These are phyloP conservation scores for Phaeosphaeriaceae sp. DNA, from an alignment of 2,329 filamentous ascomycete species.

Conservation along the genomic window DNA sequence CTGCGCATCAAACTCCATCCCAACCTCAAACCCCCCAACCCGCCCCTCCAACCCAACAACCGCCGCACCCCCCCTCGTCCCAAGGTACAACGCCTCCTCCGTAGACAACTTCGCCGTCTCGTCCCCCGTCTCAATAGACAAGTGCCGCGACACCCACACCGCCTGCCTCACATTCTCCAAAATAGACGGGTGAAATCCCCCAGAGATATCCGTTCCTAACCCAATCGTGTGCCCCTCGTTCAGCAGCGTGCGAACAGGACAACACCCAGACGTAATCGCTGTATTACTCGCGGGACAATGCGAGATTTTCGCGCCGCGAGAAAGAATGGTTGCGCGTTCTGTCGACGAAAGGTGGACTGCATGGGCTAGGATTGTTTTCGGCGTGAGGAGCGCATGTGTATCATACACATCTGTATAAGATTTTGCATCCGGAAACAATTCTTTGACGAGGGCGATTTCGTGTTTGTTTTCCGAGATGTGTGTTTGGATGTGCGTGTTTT, in stretches of 20 bases:
- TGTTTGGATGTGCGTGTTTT: constrained; percentile 77
- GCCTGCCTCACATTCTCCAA: constrained; percentile 85
- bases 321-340: constrained; percentile 70
- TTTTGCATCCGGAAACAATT: constrained; percentile 68
- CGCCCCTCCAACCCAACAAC: constrained; percentile 75
- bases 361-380: constrained; percentile 83
- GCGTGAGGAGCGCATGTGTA: constrained; percentile 68
- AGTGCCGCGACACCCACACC: constrained; percentile 75
- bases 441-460: constrained; percentile 74
- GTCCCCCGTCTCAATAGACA: constrained; percentile 59
- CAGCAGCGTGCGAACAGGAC: constrained; percentile 75
- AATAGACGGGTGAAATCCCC: constrained; percentile 82
- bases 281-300: constrained; percentile 92
- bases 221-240: constrained; percentile 79
- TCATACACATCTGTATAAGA: constrained; percentile 85
- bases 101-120: constrained; percentile 72
- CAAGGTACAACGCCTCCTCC: constrained; percentile 85
- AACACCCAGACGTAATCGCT: constrained; percentile 78
- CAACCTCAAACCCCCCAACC: constrained; percentile 82
- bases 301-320: constrained; percentile 69
- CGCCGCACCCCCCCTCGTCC: constrained; percentile 83
- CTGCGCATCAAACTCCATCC: constrained; percentile 92
- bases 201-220: constrained; percentile 88
- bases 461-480: constrained; percentile 84
- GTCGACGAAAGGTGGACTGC: constrained; percentile 74